phyloP scores from a whole-genome alignment of 345 rosid species.

The Nasturtium officinale region DNA sequence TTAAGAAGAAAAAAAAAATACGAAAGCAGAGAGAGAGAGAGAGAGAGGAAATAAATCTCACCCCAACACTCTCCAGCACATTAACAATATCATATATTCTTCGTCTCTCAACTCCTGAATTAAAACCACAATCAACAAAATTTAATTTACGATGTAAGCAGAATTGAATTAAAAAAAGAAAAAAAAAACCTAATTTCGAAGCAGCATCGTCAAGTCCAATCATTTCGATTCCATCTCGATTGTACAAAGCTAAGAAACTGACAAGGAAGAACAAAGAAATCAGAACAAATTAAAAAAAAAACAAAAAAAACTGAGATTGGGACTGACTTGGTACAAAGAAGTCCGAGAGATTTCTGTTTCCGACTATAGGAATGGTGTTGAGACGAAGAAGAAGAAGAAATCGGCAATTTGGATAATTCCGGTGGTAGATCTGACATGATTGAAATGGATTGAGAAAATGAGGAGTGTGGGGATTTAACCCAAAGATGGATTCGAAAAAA shows the following conservation, averaged over 20 bases:
- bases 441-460: slow-evolving; percentile 12
- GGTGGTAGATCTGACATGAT: slow-evolving; percentile 41
- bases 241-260: slow-evolving; percentile 79
- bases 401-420: slow-evolving; percentile 17
- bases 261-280: background rate
- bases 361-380: slow-evolving; percentile 69
- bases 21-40: too few relatives aligned
- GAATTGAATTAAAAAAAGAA: background rate
- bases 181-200: slow-evolving; percentile 55
- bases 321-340: slow-evolving; percentile 75
- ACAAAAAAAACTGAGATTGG: background rate
- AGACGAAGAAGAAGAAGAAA: slow-evolving; percentile 48
- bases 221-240: slow-evolving; percentile 62
- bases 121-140: slow-evolving; percentile 8
- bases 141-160: background rate
- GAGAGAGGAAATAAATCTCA: slow-evolving; percentile 45
- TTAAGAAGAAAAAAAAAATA: background rate
- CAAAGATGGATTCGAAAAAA: slow-evolving; percentile 16
- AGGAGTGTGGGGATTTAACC: slow-evolving; percentile 11
- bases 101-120: slow-evolving; percentile 79
- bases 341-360: slow-evolving; percentile 90
- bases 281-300: background rate
- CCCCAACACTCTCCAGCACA: slow-evolving; percentile 86
- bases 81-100: slow-evolving; percentile 90
- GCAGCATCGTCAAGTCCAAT: slow-evolving; percentile 93